A percentile compares a stretch with the other conserved stretches of the same genome.
phyloP scores from a whole-genome alignment of 2,329 filamentous ascomycete species.

The Sclerotinia minor region DNA sequence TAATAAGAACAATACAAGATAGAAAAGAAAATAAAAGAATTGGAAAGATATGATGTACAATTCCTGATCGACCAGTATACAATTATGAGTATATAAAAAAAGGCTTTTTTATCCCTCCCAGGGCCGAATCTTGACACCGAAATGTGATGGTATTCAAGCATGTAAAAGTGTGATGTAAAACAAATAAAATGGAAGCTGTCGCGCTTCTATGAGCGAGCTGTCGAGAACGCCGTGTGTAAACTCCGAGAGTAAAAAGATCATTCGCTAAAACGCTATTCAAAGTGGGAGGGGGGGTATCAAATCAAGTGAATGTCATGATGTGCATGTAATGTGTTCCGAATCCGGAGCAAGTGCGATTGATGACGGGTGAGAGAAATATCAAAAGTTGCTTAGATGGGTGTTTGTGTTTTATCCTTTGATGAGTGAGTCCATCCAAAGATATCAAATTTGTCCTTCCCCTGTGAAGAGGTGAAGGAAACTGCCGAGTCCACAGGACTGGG shows the following conservation, averaged over 20 bases:
- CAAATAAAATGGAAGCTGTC: slow-evolving; percentile 8
- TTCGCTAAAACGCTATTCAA: slow-evolving; percentile 44
- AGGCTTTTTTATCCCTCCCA: slow-evolving; percentile 15
- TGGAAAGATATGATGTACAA: slow-evolving; percentile 25
- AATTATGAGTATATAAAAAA: slow-evolving; percentile 25
- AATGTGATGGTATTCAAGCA: slow-evolving; percentile 20
- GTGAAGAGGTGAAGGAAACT: slow-evolving; percentile 33
- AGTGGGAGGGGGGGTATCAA: slow-evolving; percentile 40
- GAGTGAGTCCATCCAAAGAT: slow-evolving; percentile 52
- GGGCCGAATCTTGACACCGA: slow-evolving; percentile 14
- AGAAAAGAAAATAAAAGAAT: slow-evolving; percentile 2
- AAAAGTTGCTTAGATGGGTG: slow-evolving; percentile 20
- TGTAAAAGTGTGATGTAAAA: slow-evolving; percentile 16
- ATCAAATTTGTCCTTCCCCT: slow-evolving; percentile 52
- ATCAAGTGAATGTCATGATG: slow-evolving; percentile 35
- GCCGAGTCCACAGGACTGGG: slow-evolving; percentile 38
- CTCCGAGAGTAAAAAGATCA: slow-evolving; percentile 30
- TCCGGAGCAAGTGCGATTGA: slow-evolving; percentile 19
- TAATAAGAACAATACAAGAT: slow-evolving; percentile 18
- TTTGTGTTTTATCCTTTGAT: slow-evolving; percentile 34
- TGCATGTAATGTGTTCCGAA: slow-evolving; percentile 24
- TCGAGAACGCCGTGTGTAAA: slow-evolving; percentile 18
- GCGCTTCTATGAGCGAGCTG: background rate
- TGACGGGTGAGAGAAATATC: background rate
- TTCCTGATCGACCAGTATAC: slow-evolving; percentile 24